phyloP scores from a whole-genome alignment of 805 yeast genomes.

The Schwanniomyces pseudopolymorphus region DNA sequence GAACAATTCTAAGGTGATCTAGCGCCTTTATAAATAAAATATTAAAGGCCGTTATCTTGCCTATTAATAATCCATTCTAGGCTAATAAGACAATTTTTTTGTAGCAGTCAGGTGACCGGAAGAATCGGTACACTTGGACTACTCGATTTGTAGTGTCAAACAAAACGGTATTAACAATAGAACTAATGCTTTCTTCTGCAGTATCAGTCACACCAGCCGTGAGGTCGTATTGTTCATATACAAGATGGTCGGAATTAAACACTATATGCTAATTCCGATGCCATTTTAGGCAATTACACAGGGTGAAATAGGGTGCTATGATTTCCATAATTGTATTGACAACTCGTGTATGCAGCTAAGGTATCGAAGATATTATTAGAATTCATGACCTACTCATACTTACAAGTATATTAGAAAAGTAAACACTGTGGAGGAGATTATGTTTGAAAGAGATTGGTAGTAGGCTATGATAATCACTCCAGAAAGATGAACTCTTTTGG shows the following conservation, averaged over 20 bases:
- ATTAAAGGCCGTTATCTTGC: not conserved
- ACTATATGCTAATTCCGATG: not conserved
- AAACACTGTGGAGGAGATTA: no score
- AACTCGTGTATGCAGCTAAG: not conserved
- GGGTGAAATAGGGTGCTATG: not conserved
- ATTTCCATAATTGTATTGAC: not conserved
- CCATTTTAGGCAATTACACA: not conserved
- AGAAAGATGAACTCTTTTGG: no score
- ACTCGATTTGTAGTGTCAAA: not conserved
- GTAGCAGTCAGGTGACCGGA: constrained; percentile 12
- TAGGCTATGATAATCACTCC: no score
- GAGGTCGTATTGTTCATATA: not conserved
- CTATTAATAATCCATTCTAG: constrained; percentile 1
- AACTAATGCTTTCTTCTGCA: not conserved
- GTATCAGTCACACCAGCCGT: not conserved
- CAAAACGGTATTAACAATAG: not conserved
- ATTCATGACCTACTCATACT: not conserved
- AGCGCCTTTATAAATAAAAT: not conserved
- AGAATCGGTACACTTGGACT: constrained; percentile 6
- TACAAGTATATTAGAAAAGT: no score
- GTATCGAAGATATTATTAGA: not conserved
- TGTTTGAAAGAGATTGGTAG: no score
- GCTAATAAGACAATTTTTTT: constrained; percentile 1
- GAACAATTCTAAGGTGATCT: not conserved
- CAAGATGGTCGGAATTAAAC: not conserved